Conservation (phyloP, 1,284 basidiomycete genomes). For the Wallemia hederae region DNA sequence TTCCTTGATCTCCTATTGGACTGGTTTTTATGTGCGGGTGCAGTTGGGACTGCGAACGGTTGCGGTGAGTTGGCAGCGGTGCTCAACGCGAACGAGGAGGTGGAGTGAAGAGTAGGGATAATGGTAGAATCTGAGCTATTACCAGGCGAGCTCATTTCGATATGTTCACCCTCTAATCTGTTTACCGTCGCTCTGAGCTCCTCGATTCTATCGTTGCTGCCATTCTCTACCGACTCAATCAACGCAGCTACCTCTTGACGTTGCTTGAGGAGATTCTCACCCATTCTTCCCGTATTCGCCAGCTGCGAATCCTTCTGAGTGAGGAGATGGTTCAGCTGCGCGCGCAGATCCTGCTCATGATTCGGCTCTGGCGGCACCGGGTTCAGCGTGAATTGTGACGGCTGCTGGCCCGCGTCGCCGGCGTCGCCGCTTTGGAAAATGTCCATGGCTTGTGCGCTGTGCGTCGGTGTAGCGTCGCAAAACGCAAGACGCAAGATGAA, state of each 20-base stretch:
- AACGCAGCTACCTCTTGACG: not conserved
- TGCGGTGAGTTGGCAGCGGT: not conserved
- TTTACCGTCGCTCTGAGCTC: not conserved
- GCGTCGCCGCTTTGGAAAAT: not conserved
- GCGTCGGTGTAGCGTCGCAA: not conserved
- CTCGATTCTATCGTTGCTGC: not conserved
- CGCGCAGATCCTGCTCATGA: not conserved
- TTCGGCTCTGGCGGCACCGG: not conserved
- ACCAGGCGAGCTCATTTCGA: not conserved
- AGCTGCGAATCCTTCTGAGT: not conserved
- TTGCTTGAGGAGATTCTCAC: not conserved
- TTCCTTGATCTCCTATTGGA: slow-evolving; percentile 8
- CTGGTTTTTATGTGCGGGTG: not conserved
- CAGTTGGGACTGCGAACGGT: not conserved
- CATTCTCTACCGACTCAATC: not conserved
- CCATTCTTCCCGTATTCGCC: not conserved
- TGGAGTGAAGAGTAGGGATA: not conserved
- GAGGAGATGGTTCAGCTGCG: not conserved
- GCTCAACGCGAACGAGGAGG: not conserved
- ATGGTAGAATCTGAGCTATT: not conserved
- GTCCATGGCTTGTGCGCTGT: not conserved
- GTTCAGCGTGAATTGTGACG: not conserved
- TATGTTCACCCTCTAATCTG: not conserved
- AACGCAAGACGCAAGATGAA: not conserved
- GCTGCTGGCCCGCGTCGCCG: not conserved